phyloP scores from a whole-genome alignment of 345 rosid species.

The Kandelia obovata region DNA sequence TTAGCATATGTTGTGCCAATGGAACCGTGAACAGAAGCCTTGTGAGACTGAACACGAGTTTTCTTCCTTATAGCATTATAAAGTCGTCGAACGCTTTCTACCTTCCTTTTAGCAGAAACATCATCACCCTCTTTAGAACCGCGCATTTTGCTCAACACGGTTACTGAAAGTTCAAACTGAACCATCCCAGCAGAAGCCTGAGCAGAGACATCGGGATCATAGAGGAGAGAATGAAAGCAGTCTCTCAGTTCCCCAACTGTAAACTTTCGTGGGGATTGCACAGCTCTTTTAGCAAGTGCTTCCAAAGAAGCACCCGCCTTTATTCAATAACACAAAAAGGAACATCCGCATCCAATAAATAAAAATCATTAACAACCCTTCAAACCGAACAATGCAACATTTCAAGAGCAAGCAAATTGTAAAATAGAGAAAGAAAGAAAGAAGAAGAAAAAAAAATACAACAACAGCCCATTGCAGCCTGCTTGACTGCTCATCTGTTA shows the following conservation, averaged over 20 bases:
- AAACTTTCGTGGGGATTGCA: slow-evolving; percentile 66
- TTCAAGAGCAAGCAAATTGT: no score
- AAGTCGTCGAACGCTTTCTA: slow-evolving; percentile 38
- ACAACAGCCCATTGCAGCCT: no score
- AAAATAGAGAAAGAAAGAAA: no score
- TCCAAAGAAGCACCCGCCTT: slow-evolving; percentile 96
- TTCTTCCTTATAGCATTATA: slow-evolving; percentile 20
- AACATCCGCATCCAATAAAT: no score
- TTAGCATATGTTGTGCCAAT: neutral
- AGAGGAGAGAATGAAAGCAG: slow-evolving; percentile 79
- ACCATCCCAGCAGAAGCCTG: slow-evolving; percentile 75
- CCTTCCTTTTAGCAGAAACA: slow-evolving; percentile 56
- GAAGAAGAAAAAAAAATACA: no score
- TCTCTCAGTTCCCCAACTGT: slow-evolving; percentile 64
- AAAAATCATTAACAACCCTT: no score
- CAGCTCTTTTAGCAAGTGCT: slow-evolving; percentile 94
- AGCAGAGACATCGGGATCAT: slow-evolving; percentile 68
- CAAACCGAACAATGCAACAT: no score
- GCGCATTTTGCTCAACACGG: slow-evolving; percentile 45
- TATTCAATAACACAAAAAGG: slow-evolving; percentile 1
- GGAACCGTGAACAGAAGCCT: neutral
- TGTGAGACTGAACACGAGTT: neutral
- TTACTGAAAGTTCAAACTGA: slow-evolving; percentile 43
- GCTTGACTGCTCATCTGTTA: no score
- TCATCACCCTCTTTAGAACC: slow-evolving; percentile 43